A percentile compares a stretch with the other conserved stretches of the same genome.
Evolutionary conservation across 208 protist genomes (phyloP).

Genomic region (Spongospora subterranea): DNA sequence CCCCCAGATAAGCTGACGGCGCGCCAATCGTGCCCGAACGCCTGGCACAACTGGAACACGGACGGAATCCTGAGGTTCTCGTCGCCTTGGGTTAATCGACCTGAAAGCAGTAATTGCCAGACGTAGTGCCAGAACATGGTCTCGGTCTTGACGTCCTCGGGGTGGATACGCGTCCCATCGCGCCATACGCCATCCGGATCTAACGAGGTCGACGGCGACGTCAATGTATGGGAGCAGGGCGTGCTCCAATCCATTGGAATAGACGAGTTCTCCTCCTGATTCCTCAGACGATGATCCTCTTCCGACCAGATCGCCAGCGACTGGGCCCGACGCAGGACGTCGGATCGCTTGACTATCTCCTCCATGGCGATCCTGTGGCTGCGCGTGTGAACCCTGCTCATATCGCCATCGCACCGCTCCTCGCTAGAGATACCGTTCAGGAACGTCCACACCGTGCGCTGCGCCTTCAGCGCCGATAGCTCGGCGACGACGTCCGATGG

Average conservation of each 20-base stretch:
- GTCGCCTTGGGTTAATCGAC: not conserved
- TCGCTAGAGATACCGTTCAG: not conserved
- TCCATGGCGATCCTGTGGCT: not conserved
- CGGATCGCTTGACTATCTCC: not conserved
- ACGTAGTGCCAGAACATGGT: constrained; percentile 30
- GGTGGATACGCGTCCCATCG: not conserved
- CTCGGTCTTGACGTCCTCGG: constrained; percentile 1
- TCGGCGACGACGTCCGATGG: constrained; percentile 29
- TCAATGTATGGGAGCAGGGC: constrained; percentile 16
- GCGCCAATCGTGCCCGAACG: not conserved
- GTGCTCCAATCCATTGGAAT: not conserved
- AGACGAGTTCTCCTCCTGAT: not conserved
- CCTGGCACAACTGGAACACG: constrained; percentile 36
- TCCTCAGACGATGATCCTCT: not conserved
- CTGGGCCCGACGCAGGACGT: not conserved
- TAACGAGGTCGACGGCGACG: not conserved
- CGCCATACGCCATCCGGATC: not conserved
- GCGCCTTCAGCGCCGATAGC: not conserved
- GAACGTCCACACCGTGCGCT: constrained; percentile 27
- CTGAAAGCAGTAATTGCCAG: not conserved
- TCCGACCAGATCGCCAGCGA: not conserved
- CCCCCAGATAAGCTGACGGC: constrained; percentile 2
- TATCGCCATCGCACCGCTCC: not conserved
- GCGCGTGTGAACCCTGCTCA: not conserved
- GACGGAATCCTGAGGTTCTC: not conserved